Evolutionary conservation across 164 flowering plant genomes (phyloP).

Genomic region (Litsea cubeba): DNA sequence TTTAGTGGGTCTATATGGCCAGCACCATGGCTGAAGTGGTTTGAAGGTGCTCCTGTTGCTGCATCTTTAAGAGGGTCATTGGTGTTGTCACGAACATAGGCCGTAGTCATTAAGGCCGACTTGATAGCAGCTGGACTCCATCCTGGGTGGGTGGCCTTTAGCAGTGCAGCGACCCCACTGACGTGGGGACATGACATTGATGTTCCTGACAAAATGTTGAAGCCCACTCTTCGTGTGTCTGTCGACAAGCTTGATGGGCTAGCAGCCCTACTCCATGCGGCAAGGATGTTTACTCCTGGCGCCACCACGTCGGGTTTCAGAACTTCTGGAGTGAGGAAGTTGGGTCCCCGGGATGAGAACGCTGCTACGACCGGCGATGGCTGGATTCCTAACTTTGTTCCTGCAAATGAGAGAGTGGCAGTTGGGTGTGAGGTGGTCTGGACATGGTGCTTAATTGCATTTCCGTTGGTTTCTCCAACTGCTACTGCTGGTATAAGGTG

Average conservation of each 20-base stretch:
- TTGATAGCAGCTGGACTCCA: conserved; percentile 41
- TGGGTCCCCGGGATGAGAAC: conserved; percentile 44
- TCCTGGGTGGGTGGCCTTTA: conserved; percentile 30
- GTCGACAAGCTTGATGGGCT: conserved; percentile 22
- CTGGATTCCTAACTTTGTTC: conserved; percentile 23
- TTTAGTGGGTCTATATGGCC: conserved; percentile 31
- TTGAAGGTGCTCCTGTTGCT: conserved; percentile 20
- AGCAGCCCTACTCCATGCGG: conserved; percentile 25
- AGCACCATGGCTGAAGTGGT: conserved; percentile 25
- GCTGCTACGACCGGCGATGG: conserved; percentile 31
- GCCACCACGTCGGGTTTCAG: conserved; percentile 37
- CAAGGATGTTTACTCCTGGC: conserved; percentile 38
- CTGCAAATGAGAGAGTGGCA: conserved; percentile 24
- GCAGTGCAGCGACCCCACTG: conserved; percentile 37
- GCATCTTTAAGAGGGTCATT: conserved; percentile 20
- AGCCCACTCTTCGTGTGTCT: conserved; percentile 24
- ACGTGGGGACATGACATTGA: conserved; percentile 44
- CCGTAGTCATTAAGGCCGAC: conserved; percentile 37
- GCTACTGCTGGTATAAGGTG: conserved; percentile 31
- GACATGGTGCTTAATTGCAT: conserved; percentile 22
- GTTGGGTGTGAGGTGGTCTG: conserved; percentile 14
- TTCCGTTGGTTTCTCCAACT: conserved; percentile 24
- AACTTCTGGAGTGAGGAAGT: conserved; percentile 20
- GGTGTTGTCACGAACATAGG: conserved; percentile 31
- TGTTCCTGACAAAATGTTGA: conserved; percentile 34